Conservation (phyloP, 106 monocot species). For the Allium cepa region DNA sequence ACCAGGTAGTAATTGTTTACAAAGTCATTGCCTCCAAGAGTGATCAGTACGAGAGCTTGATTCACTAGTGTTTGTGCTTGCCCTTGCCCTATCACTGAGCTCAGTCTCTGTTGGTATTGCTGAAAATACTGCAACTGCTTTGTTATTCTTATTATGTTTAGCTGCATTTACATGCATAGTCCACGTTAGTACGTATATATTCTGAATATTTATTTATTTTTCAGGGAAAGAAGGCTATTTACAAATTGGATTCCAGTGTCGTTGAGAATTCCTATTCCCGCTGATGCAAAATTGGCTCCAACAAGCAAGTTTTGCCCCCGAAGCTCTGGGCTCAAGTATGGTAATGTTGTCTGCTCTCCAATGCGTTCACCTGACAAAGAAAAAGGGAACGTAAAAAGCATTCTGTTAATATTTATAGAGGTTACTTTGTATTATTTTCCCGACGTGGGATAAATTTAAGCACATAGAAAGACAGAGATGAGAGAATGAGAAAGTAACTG, state of each 20-base stretch:
- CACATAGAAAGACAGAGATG: no score
- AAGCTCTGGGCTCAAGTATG: constrained; percentile 77
- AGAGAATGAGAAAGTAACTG: constrained; percentile 25
- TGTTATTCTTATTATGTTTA: constrained; percentile 63
- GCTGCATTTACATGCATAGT: constrained; percentile 14
- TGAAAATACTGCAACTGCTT: constrained; percentile 54
- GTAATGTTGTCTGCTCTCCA: constrained; percentile 65
- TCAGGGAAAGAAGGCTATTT: background rate
- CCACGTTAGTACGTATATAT: background rate
- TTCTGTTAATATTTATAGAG: no score
- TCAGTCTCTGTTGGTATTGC: constrained; percentile 60
- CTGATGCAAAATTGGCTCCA: constrained; percentile 91
- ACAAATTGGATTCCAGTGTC: constrained; percentile 96
- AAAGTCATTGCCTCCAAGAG: constrained; percentile 77
- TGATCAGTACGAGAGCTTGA: constrained; percentile 51
- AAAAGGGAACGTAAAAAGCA: no score
- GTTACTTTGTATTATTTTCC: no score
- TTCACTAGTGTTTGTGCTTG: constrained; percentile 32
- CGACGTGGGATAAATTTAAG: no score
- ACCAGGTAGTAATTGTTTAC: constrained; percentile 82
- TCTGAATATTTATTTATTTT: no score
- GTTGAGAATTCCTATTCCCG: constrained; percentile 85
- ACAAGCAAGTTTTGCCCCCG: constrained; percentile 53
- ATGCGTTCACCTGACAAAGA: constrained; percentile 55
- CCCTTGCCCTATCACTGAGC: constrained; percentile 27